Evolutionary conservation across 2,329 filamentous ascomycete species (phyloP), one percentile per base, ranked within the genome.

Genomic region (Lachnellula arida): DNA sequence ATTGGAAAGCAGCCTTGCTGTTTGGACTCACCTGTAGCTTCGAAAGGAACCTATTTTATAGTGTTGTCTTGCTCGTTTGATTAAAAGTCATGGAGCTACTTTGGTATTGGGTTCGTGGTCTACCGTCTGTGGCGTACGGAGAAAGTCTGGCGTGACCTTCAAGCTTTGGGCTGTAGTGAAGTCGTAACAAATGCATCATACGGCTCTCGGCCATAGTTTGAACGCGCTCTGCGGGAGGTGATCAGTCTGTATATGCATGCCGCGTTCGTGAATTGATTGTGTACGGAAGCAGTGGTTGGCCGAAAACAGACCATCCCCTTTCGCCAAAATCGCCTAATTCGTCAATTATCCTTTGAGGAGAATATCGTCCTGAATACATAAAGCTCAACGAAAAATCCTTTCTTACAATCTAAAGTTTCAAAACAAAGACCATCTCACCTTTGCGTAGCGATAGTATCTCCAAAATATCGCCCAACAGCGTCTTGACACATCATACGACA

Each of bases 211-310:
- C 9, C 9, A 32, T 32, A 32, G 46, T 44, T 51, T 54, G 39
- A 53, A 51, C 42, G 51, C 48, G 50, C 50, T 51, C 48, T 50
- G n/a, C 32, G 9, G 37, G 32, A 51, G 25, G 28, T 17, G n/a
- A 19, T 25, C 34, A 44, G 17, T n/a, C 49, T 51, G 39, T 46
- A 49, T 44, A 50, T 54, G 46, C 23, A 46, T 44, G 28, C 48
- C 7, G 25, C 44, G 39, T 34, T 52, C 34, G 48, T 51, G 53
- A 56, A 32, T 28, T 57, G 42, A 22, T 49, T 58, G 53, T 57
- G 48, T 55, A 61, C 55, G 61, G 61, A 63, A 65, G 54, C 63
- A 65, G 63, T 65, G 59, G 62, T 62, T 65, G 63, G 61, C 65
- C 60, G 66, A 64, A 68, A 64, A 55, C 66, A 67, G 64, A 56